Evolutionary conservation across 2,329 filamentous ascomycete species (phyloP), one percentile per base, ranked within the genome.

Genomic region (Hirsutella rhossiliensis): DNA sequence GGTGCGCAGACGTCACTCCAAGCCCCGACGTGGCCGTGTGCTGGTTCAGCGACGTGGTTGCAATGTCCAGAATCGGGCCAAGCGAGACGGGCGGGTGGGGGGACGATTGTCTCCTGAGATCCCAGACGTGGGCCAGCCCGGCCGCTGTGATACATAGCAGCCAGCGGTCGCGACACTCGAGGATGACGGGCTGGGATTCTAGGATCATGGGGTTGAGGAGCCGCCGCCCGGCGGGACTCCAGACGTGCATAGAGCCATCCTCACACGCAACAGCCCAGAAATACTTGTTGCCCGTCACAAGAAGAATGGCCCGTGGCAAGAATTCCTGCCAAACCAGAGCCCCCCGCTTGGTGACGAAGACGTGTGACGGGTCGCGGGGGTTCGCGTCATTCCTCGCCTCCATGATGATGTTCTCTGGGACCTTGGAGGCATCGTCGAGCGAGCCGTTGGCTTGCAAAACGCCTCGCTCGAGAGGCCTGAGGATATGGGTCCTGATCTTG

Each of bases 191-290:
- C 55, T 97, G 89, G 2, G 90, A 82, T 64, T 98, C 92, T 15
- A 97, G 68, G 6, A 96, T 76, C 50, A 96, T 73, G 5, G 89
- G 81, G 55, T 87, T 95, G 44, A 94, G 71, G 19, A 95, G 70
- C 43, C 94, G 78, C 48, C 94, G 79, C 12, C 92, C 92, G 13
- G 89, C 87, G 2, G 90, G 87, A 1, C 89, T 90, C 89, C 92
- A 98, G 9, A 87, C 76, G 57, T 95, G 87, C 8, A 98, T 61
- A 17, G 82, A 87, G 15, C 88, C 92, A 57, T 97, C 92, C 60
- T 98, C 92, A 56, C 89, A 96, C 11, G 85, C 89, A 15, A 84
- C 90, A 0, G 86, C 84, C 85, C 92, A 98, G 58, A 97, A 89
- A 52, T 84, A 80, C 54, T 83, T 81, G 61, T 88, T 97, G 3